Conservation (phyloP, 805 yeast genomes). For the Saturnispora zaruensis region DNA sequence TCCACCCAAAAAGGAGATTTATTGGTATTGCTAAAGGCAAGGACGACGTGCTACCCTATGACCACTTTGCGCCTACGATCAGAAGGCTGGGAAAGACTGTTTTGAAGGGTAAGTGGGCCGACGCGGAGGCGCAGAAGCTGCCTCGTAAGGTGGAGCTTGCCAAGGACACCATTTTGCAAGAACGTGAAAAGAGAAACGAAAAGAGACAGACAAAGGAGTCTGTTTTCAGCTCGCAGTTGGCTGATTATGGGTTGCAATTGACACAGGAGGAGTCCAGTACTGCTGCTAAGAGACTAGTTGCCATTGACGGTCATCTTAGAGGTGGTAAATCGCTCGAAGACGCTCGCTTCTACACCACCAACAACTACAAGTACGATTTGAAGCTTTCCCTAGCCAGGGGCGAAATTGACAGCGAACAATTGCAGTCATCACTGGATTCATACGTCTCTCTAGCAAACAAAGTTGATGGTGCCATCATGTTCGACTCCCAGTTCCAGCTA, state of each 20-base stretch:
- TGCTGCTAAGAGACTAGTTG: constrained; percentile 46
- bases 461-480: constrained; percentile 38
- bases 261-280: constrained; percentile 25
- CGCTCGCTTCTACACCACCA: constrained; percentile 52
- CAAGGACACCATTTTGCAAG: constrained; percentile 41
- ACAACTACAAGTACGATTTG: constrained; percentile 37
- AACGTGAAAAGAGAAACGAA: constrained; percentile 33
- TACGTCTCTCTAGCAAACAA: constrained; percentile 33
- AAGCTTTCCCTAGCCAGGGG: constrained; percentile 33
- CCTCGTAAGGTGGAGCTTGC: constrained; percentile 59
- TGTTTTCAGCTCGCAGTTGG: constrained; percentile 27
- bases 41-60: constrained; percentile 65
- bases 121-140: constrained; percentile 50
- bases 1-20: constrained; percentile 86
- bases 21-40: constrained; percentile 75
- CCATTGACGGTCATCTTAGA: constrained; percentile 44
- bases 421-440: constrained; percentile 16
- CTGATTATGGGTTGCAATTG: constrained; percentile 17
- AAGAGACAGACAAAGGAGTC: constrained; percentile 28
- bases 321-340: constrained; percentile 52
- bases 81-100: constrained; percentile 74
- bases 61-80: constrained; percentile 81
- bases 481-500: constrained; percentile 38
- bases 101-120: constrained; percentile 45
- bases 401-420: constrained; percentile 28